Evolutionary conservation across 2,329 filamentous ascomycete species (phyloP).

Genomic region (Aspergillus pseudoglaucus): DNA sequence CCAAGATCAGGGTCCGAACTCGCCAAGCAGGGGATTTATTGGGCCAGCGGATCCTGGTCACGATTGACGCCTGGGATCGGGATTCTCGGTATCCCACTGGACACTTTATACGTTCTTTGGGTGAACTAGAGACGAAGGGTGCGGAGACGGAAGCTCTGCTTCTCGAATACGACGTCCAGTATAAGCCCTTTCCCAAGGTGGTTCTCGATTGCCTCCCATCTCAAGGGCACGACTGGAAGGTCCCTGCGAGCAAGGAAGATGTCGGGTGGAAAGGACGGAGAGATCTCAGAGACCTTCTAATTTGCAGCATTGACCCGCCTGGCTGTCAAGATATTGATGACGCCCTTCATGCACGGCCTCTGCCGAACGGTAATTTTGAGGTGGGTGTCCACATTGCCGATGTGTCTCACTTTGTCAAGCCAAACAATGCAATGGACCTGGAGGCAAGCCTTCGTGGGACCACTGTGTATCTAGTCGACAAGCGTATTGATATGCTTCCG

Average conservation of each 20-base stretch:
- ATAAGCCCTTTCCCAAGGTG: slow-evolving; percentile 91
- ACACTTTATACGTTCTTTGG: slow-evolving; percentile 87
- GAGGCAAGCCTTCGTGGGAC: slow-evolving; percentile 92
- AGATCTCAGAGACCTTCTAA: slow-evolving; percentile 76
- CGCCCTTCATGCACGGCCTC: slow-evolving; percentile 74
- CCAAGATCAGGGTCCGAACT: slow-evolving; percentile 89
- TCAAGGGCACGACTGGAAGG: slow-evolving; percentile 90
- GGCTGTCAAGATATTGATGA: slow-evolving; percentile 98
- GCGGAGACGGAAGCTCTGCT: slow-evolving; percentile 93
- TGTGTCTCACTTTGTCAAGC: slow-evolving; percentile 98
- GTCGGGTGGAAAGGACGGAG: slow-evolving; percentile 79
- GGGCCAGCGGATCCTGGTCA: slow-evolving; percentile 85
- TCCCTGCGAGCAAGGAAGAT: slow-evolving; percentile 71
- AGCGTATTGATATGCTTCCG: slow-evolving; percentile 98
- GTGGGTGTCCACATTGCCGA: slow-evolving; percentile 98
- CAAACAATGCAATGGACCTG: slow-evolving; percentile 92
- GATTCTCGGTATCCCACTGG: slow-evolving; percentile 88
- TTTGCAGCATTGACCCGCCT: slow-evolving; percentile 95
- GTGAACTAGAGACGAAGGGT: slow-evolving; percentile 92
- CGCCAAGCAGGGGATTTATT: slow-evolving; percentile 82
- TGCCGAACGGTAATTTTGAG: slow-evolving; percentile 91
- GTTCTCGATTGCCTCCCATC: slow-evolving; percentile 87
- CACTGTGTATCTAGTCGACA: slow-evolving; percentile 95
- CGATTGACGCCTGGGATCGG: slow-evolving; percentile 91
- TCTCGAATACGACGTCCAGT: slow-evolving; percentile 95